A percentile compares a stretch with the other conserved stretches of the same genome.
Evolutionary conservation across 805 yeast genomes (phyloP).

Genomic region (Saccharomycopsis amapae): DNA sequence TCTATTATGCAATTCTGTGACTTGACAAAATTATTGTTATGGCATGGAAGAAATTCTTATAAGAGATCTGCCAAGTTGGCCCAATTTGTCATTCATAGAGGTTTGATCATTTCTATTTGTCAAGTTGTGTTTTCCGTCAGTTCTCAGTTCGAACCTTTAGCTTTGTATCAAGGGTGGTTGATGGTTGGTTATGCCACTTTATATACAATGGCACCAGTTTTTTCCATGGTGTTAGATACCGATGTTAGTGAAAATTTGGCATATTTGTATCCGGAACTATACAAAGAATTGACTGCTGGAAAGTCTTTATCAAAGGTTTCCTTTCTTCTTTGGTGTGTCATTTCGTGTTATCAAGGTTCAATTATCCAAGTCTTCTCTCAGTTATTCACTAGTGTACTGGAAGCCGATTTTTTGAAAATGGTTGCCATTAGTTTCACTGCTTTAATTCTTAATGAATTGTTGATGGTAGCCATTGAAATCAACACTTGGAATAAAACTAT

Average conservation of each 20-base stretch:
- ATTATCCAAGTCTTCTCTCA: slow-evolving; percentile 82
- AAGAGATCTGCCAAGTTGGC: slow-evolving; percentile 92
- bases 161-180: slow-evolving; percentile 90
- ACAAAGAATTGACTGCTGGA: slow-evolving; percentile 86
- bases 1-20: slow-evolving; percentile 89
- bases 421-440: slow-evolving; percentile 84
- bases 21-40: slow-evolving; percentile 73
- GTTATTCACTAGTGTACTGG: slow-evolving; percentile 54
- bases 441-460: slow-evolving; percentile 73
- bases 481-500: slow-evolving; percentile 84
- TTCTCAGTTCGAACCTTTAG: slow-evolving; percentile 87
- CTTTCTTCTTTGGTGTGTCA: slow-evolving; percentile 84
- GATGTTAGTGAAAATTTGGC: slow-evolving; percentile 90
- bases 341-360: slow-evolving; percentile 86
- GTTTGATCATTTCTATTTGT: slow-evolving; percentile 85
- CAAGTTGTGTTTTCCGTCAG: slow-evolving; percentile 89
- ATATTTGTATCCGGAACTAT: slow-evolving; percentile 86
- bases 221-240: slow-evolving; percentile 81
- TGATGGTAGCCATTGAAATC: slow-evolving; percentile 90
- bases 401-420: slow-evolving; percentile 53
- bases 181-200: slow-evolving; percentile 98
- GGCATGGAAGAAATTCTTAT: slow-evolving; percentile 98
- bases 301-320: slow-evolving; percentile 78
- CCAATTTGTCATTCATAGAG: slow-evolving; percentile 95
- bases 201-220: slow-evolving; percentile 98